These are phyloP conservation scores for Pseudogymnoascus destructans DNA, from an alignment of 2,329 filamentous ascomycete species.

Conservation along the genomic window DNA sequence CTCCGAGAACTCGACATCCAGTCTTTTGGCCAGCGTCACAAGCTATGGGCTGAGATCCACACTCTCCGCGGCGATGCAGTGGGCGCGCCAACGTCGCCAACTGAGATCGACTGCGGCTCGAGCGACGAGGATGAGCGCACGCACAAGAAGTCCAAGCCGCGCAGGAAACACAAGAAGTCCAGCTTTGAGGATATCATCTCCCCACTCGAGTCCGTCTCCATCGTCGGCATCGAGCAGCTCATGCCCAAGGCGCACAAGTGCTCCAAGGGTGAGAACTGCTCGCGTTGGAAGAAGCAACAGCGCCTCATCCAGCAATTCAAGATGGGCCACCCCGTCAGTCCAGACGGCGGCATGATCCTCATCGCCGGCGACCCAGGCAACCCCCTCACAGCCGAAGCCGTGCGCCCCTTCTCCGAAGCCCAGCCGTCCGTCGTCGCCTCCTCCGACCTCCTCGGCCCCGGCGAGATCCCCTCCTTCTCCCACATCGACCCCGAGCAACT, in stretches of 20 bases:
- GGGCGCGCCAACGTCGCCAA: constrained; percentile 39
- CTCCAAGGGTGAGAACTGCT: constrained; percentile 73
- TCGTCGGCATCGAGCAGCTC: constrained; percentile 82
- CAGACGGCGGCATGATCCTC: constrained; percentile 53
- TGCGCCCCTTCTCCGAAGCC: constrained; percentile 59
- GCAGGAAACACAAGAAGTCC: constrained; percentile 20
- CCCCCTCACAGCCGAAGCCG: constrained; percentile 46
- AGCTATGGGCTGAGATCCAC: constrained; percentile 69
- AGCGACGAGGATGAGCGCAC: constrained; percentile 18
- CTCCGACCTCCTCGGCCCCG: constrained; percentile 74
- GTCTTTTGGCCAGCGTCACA: constrained; percentile 69
- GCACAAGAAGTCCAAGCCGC: constrained; percentile 19
- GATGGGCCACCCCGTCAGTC: constrained; percentile 57
- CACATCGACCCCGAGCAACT: constrained; percentile 64
- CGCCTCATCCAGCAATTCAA: constrained; percentile 62
- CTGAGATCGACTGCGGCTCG: constrained; percentile 36
- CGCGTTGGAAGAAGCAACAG: constrained; percentile 71
- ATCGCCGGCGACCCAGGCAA: constrained; percentile 71
- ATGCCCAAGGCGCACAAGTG: constrained; percentile 76
- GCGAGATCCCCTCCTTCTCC: constrained; percentile 47
- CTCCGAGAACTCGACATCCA: constrained; percentile 67
- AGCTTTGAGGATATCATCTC: constrained; percentile 52
- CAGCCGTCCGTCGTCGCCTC: constrained; percentile 79
- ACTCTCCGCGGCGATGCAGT: constrained; percentile 45
- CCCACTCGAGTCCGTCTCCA: constrained; percentile 74